Base-by-base conservation (phyloP, 495 filamentous ascomycete genomes). In the Acidomyces sp. region DNA sequence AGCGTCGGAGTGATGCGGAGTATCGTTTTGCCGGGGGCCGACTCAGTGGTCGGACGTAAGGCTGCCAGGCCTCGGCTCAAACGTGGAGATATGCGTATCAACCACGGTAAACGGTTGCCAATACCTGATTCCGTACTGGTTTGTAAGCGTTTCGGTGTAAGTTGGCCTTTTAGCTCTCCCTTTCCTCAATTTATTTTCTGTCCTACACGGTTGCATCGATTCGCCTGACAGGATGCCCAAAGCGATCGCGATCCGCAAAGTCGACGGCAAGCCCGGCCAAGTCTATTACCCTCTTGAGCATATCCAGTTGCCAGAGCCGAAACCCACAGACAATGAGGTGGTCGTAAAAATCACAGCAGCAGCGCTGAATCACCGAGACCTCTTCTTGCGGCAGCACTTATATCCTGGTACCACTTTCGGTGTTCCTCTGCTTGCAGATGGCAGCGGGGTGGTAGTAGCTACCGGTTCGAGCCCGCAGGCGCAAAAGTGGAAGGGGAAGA, bases 321-420 rank as follows among this genome's bases (percentile, higher is more conserved):
- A 79, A 30, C 78, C 82, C 4, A 67, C 72, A 13, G 68, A 71
- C 13, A 58, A 61, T 41, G 73, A 90, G 48, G 59, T 92, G 43
- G 65, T 85, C 23, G 52, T 95, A 42, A 70, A 69, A 43, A 52
- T 94, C 53, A 68, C 69, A 23, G 80, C 85, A 30, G 80, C 78
- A 6, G 75, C 86, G 12, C 75, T 94, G 39, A 95, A 94, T 63
- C 87, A 93, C 65, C 80, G 84, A 39, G 86, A 94, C 59, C 70
- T 87, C 52, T 93, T 93, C 68, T 78, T 90, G 59, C 82, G 86
- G 40, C 85, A 88, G 55, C 78, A 85, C 52, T 74, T 93, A 28
- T 95, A 95, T 67, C 87, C 87, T 0, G 76, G 71, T 36, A 74
- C 80, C 43, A 75, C 82, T 12, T 93, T 92, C 58, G 64, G 71